A percentile compares a stretch with the other conserved stretches of the same genome.
Conservation (phyloP, 768 basidiomycete genomes). For the Boletus subparvulus region DNA sequence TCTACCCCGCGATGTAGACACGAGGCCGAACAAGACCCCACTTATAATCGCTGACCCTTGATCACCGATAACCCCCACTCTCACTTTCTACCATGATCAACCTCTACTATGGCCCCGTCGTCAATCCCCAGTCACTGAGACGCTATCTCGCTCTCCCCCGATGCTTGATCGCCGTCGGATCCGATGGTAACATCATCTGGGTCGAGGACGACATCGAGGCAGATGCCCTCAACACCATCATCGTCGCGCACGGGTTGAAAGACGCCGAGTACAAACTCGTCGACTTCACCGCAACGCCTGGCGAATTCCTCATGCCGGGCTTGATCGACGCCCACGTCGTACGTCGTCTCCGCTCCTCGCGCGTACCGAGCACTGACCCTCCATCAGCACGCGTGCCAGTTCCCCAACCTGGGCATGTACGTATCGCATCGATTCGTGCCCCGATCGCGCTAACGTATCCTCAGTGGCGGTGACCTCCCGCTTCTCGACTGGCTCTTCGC, state of each 20-base stretch:
- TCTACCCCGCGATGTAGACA: neutral
- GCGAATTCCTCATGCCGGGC: slow-evolving; percentile 79
- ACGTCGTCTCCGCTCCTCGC: slow-evolving; percentile 26
- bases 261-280: slow-evolving; percentile 35
- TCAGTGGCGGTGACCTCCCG: slow-evolving; percentile 76
- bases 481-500: slow-evolving; percentile 83
- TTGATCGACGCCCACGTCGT: slow-evolving; percentile 91
- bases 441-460: neutral
- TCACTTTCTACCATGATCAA: slow-evolving; percentile 18
- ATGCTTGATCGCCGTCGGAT: slow-evolving; percentile 54
- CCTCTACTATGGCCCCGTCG: slow-evolving; percentile 57
- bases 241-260: slow-evolving; percentile 49
- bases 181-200: slow-evolving; percentile 65
- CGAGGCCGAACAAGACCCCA: neutral
- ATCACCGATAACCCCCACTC: neutral
- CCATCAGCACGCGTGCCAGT: slow-evolving; percentile 36
- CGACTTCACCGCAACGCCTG: slow-evolving; percentile 36
- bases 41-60: neutral
- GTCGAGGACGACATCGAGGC: slow-evolving; percentile 57
- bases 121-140: slow-evolving; percentile 49
- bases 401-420: slow-evolving; percentile 38
- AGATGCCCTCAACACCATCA: slow-evolving; percentile 47
- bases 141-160: slow-evolving; percentile 46
- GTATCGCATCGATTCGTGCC: neutral
- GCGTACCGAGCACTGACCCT: neutral